Evolutionary conservation across 148 eudicot species (phyloP), one percentile per base, ranked within the genome.

Genomic region (Vaccinium vitisidaea): DNA sequence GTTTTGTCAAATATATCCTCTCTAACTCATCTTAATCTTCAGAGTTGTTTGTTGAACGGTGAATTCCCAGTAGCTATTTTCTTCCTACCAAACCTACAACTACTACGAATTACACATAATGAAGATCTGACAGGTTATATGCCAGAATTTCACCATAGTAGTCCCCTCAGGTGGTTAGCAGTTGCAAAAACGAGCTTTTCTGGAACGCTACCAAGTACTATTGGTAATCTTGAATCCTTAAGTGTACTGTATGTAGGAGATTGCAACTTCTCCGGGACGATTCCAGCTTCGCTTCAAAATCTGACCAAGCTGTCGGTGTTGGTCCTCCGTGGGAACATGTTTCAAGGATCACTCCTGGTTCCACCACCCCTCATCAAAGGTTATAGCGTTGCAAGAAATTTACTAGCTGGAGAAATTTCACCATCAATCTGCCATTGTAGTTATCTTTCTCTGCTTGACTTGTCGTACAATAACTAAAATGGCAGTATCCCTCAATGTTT

Each of bases 141-240:
- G 59, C 91, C 91, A 0, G 88, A 89, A 75, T 91, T 91, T 84
- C 77, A 6, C 39, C 30, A 1, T 14, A 54, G 36, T 1, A 82
- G 39, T 73, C 54, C 83, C 32, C 86, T 89, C 3, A 19, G 27
- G 71, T 2, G 0, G 2, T 15, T 91, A 11, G 8, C 5, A 1
- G 81, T 91, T 14, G 0, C 8, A 1, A 1, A 0, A 2, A 90
- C 91, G 5, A 58, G 63, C 6, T 58, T 58, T n/a, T 16, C 83
- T 0, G 91, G 91, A 55, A 56, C 55, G 32, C 11, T 91, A 11
- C 90, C 91, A 1, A 48, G 84, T 82, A 87, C 88, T 36, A 86
- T 89, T 36, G 90, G 89, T 8, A 82, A 84, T 32, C 84, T 89
- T 2, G 18, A 52, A n/a, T 61, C 5, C 43, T 13, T 70, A 70